Evolutionary conservation across 2,329 filamentous ascomycete genomes (phyloP).

Genomic region (Didymella pomorum): DNA sequence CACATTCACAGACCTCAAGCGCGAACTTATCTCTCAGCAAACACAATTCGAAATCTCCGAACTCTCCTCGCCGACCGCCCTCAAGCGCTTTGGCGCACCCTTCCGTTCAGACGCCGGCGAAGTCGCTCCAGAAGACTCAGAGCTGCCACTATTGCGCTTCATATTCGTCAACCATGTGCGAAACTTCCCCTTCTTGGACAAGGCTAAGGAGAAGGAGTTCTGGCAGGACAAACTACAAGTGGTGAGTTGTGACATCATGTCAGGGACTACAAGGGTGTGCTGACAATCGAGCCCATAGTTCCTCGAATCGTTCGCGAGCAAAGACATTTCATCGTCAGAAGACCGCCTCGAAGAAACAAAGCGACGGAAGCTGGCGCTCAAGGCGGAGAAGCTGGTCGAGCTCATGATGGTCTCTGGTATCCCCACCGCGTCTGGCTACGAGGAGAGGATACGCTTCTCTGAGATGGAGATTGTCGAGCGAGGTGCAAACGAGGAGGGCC

Average conservation of each 20-base stretch:
- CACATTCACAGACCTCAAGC: constrained; percentile 77
- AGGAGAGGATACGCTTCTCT: constrained; percentile 94
- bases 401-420: constrained; percentile 99
- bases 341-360: constrained; percentile 97
- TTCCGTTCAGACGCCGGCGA: constrained; percentile 94
- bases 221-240: constrained; percentile 98
- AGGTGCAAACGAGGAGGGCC: constrained; percentile 87
- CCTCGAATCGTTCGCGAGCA: constrained; percentile 94
- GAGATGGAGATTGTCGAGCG: constrained; percentile 97
- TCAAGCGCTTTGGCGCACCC: constrained; percentile 93
- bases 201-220: constrained; percentile 97
- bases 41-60: constrained; percentile 90
- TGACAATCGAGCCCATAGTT: constrained; percentile 66
- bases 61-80: constrained; percentile 91
- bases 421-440: constrained; percentile 93
- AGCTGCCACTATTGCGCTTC: constrained; percentile 90
- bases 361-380: constrained; percentile 86
- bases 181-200: constrained; percentile 96
- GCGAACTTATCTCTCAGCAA: constrained; percentile 90
- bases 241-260: constrained; percentile 62
- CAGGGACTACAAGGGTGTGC: constrained; percentile 12
- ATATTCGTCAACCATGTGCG: constrained; percentile 98
- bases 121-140: constrained; percentile 90
- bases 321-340: constrained; percentile 96
- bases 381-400: constrained; percentile 95